These are phyloP conservation scores for Thielaviopsis euricoi DNA, from an alignment of 2,329 filamentous ascomycete genomes.

Conservation along the genomic window DNA sequence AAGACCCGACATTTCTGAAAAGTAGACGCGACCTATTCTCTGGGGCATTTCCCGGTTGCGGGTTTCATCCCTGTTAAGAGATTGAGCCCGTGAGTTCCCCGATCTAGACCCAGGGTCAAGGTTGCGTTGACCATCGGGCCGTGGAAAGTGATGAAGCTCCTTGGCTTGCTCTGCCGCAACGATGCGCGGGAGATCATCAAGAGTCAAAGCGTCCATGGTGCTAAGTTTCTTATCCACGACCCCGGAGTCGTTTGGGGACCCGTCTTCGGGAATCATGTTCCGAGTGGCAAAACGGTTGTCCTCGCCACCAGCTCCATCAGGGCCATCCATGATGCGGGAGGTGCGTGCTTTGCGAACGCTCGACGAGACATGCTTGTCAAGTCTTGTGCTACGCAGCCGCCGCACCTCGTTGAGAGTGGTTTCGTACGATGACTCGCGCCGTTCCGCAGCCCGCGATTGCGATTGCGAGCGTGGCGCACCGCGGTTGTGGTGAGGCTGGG, in stretches of 20 bases:
- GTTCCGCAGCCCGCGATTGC: slow-evolving; percentile 40
- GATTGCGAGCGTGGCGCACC: slow-evolving; percentile 58
- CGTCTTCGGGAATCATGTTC: slow-evolving; percentile 64
- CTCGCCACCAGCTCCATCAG: slow-evolving; percentile 57
- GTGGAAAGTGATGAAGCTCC: slow-evolving; percentile 55
- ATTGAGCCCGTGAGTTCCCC: slow-evolving; percentile 2
- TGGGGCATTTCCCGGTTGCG: slow-evolving; percentile 35
- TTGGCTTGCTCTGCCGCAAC: slow-evolving; percentile 90
- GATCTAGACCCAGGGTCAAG: slow-evolving; percentile 1
- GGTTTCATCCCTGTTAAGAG: slow-evolving; percentile 25
- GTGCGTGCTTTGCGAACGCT: slow-evolving; percentile 81
- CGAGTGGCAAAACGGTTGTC: slow-evolving; percentile 30
- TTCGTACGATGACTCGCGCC: slow-evolving; percentile 67
- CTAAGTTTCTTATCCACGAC: slow-evolving; percentile 73
- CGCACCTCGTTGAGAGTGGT: slow-evolving; percentile 93
- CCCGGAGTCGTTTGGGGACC: slow-evolving; percentile 49
- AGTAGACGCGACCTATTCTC: slow-evolving; percentile 59
- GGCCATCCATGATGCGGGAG: slow-evolving; percentile 82
- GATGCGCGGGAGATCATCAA: slow-evolving; percentile 92
- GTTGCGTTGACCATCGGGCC: slow-evolving; percentile 39
- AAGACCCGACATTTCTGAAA: slow-evolving; percentile 84
- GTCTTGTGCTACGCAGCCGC: slow-evolving; percentile 74
- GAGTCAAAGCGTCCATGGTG: slow-evolving; percentile 74
- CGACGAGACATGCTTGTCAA: slow-evolving; percentile 87
- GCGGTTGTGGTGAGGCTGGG: background rate